These are phyloP conservation scores for Yamadazyma akitaensis DNA, from an alignment of 805 yeast genomes.

Conservation along the genomic window DNA sequence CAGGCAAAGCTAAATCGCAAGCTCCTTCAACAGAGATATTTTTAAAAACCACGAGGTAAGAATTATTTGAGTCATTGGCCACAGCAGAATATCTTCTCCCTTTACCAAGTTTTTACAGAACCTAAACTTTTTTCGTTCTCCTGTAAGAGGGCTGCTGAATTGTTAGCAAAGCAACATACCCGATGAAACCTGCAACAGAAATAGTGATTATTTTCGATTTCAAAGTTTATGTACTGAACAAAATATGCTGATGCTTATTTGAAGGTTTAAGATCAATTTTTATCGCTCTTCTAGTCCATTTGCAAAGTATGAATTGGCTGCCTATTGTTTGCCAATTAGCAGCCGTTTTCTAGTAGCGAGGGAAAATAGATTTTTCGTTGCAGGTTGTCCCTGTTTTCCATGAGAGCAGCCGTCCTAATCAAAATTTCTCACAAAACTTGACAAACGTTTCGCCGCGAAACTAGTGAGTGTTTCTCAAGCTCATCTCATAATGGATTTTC, in stretches of 20 bases:
- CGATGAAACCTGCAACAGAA: slow-evolving; percentile 52
- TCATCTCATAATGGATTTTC: slow-evolving; percentile 9
- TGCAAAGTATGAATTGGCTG: too few relatives aligned
- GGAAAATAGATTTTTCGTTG: too few relatives aligned
- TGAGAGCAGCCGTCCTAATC: too few relatives aligned
- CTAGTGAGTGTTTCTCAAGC: not conserved
- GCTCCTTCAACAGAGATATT: slow-evolving; percentile 19
- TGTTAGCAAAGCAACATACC: slow-evolving; percentile 51
- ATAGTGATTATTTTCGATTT: not conserved
- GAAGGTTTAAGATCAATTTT: too few relatives aligned
- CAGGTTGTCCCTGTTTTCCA: too few relatives aligned
- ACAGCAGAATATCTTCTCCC: slow-evolving; percentile 29
- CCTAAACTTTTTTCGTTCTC: slow-evolving; percentile 46
- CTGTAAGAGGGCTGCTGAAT: slow-evolving; percentile 36
- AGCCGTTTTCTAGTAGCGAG: too few relatives aligned
- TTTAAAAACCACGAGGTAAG: slow-evolving; percentile 20
- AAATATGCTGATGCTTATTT: too few relatives aligned
- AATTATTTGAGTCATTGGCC: slow-evolving; percentile 17
- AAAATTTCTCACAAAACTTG: too few relatives aligned
- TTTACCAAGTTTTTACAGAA: slow-evolving; percentile 43
- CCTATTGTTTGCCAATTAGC: too few relatives aligned
- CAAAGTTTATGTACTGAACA: too few relatives aligned
- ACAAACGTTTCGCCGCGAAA: not conserved
- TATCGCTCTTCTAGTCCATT: too few relatives aligned
- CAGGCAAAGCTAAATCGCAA: slow-evolving; percentile 23